Evolutionary conservation across 164 flowering plant genomes (phyloP), one percentile per base, ranked within the genome.

Genomic region (Chimonanthus salicifolius): DNA sequence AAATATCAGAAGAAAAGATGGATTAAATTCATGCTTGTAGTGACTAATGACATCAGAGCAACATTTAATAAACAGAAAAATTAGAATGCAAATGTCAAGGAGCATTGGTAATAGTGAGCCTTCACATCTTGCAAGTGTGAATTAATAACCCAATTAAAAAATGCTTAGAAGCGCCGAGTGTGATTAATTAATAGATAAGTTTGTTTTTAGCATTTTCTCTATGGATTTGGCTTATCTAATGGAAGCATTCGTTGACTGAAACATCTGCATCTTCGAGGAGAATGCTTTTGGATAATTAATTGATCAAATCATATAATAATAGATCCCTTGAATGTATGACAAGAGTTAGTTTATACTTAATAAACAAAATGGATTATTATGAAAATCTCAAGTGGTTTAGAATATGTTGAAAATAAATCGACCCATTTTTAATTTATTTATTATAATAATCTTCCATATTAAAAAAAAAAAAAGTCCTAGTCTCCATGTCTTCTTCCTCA

Each of bases 131-230:
- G 33, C 13, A 33, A 33, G 48, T 65, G 15, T 65, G 68, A 5
- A 65, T 20, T 44, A 65, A 65, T 4, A 7, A 47, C 11, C 6
- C 2, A 43, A 33, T 45, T 43, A 65, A 65, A 8, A 65, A 65
- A 20, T 4, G 33, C 33, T 4, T 62, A 65, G 44, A 43, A 5
- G 5, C 47, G 43, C 45, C 0, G 5, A 65, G 16, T 67, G 70
- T 15, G 49, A 47, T 15, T 68, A 68, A 46, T 15, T 0, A 47
- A 58, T 7, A 3, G 45, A 43, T 13, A 10, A 50, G 48, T 44
- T 65, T 72, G 69, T 72, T 72, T 72, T 65, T 49, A 64, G 45
- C 20, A 7, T 49, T 72, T 62, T 72, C 75, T 65, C 47, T 11
- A 72, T 65, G 15, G 75, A 20, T 65, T 64, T 72, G 75, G 62